Evolutionary conservation across 176 grass and related monocot genomes (phyloP).

Genomic region (Eleusine coracana): DNA sequence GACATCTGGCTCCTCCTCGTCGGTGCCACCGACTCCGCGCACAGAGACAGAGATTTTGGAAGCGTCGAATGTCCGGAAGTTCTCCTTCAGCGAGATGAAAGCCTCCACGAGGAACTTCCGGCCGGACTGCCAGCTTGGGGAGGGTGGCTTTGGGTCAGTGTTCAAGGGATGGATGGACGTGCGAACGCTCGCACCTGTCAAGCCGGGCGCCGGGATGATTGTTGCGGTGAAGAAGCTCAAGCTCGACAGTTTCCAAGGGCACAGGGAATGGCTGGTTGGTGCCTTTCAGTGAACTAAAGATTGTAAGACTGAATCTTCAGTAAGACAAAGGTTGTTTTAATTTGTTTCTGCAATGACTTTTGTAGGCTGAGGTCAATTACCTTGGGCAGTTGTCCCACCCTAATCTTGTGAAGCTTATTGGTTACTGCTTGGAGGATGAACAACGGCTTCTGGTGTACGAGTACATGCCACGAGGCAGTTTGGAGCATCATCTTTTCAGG

Average conservation of each 20-base stretch:
- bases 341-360: slow-evolving; percentile 29
- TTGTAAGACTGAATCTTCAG: slow-evolving; percentile 5
- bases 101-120: slow-evolving; percentile 85
- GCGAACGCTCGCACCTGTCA: slow-evolving; percentile 66
- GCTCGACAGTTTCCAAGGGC: slow-evolving; percentile 83
- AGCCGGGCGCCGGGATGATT: slow-evolving; percentile 74
- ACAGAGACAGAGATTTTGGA: slow-evolving; percentile 82
- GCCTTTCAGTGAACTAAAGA: neutral
- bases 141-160: slow-evolving; percentile 88
- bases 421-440: slow-evolving; percentile 93
- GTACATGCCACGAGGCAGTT: slow-evolving; percentile 94
- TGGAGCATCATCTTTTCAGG: slow-evolving; percentile 99
- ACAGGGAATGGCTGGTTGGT: slow-evolving; percentile 94
- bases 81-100: slow-evolving; percentile 77
- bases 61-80: slow-evolving; percentile 75
- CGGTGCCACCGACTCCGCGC: slow-evolving; percentile 64
- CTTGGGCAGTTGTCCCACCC: slow-evolving; percentile 83
- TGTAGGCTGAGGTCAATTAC: slow-evolving; percentile 95
- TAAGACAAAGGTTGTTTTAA: slow-evolving; percentile 1
- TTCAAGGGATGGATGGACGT: slow-evolving; percentile 98
- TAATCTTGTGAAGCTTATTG: slow-evolving; percentile 88
- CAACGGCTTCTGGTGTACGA: slow-evolving; percentile 93
- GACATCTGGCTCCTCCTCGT: slow-evolving; percentile 53
- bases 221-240: slow-evolving; percentile 97
- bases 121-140: slow-evolving; percentile 76